phyloP scores from a whole-genome alignment of 768 basidiomycete species.

The Suillus subluteus region DNA sequence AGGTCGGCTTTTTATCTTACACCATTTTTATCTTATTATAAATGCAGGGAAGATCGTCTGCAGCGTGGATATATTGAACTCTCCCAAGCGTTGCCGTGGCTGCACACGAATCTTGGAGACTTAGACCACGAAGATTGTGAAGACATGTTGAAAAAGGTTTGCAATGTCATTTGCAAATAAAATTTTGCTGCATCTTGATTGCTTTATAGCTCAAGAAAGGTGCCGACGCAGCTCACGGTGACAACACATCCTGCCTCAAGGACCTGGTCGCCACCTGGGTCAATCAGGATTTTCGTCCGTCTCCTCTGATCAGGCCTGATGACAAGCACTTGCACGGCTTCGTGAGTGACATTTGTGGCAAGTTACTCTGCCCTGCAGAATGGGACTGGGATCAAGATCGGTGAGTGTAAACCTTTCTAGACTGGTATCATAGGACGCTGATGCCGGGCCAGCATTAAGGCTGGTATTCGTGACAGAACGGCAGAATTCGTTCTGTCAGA shows the following conservation, averaged over 20 bases:
- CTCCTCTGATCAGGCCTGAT: not conserved
- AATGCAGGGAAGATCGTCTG: not conserved
- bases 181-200: no score
- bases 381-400: not conserved
- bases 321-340: not conserved
- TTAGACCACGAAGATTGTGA: no score
- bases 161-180: no score
- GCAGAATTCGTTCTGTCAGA: constrained; percentile 16
- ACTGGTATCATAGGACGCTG: not conserved
- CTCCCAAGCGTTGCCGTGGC: no score
- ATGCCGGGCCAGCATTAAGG: not conserved
- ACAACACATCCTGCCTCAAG: not conserved
- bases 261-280: not conserved
- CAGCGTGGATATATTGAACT: not conserved
- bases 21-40: no score
- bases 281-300: not conserved
- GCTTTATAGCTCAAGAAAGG: constrained; percentile 9
- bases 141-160: no score
- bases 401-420: not conserved
- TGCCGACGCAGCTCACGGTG: not conserved
- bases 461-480: constrained; percentile 12
- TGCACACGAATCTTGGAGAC: no score
- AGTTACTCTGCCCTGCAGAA: constrained; percentile 2
- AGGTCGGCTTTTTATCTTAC: not conserved
- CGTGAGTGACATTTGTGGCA: not conserved